Percentiles rank a stretch among this genome's conserved stretches.
phyloP scores from a whole-genome alignment of 2,329 filamentous ascomycete genomes.

The Talaromyces sp. region DNA sequence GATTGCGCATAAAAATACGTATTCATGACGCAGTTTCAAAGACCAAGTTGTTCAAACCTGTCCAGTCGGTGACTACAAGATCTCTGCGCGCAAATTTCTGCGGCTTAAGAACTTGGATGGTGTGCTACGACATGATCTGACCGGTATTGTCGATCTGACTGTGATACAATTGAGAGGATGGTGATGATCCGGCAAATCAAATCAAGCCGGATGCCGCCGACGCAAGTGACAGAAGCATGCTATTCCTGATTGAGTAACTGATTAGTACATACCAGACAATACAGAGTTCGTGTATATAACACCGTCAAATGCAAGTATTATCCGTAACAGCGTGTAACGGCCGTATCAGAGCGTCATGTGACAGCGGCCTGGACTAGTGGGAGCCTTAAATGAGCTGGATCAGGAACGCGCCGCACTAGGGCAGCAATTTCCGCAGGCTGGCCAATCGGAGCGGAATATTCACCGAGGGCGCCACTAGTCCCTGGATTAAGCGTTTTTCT shows the following conservation, averaged over 20 bases:
- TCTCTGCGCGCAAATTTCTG: neutral
- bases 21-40: neutral
- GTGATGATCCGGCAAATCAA: neutral
- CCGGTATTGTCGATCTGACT: neutral
- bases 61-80: neutral
- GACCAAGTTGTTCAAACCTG: neutral
- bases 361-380: neutral
- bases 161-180: neutral
- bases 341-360: neutral
- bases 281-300: neutral
- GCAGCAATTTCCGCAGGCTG: conserved; percentile 2
- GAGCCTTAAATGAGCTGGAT: neutral
- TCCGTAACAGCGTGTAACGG: neutral
- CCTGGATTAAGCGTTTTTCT: neutral
- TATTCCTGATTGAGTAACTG: neutral
- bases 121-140: neutral
- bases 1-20: neutral
- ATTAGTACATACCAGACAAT: neutral
- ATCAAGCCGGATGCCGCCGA: neutral
- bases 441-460: neutral
- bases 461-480: neutral
- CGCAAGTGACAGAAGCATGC: neutral
- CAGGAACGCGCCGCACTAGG: conserved; percentile 9
- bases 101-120: neutral
- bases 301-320: neutral